phyloP scores from a whole-genome alignment of 139 green algal species.

The Mychonastes homosphaera region DNA sequence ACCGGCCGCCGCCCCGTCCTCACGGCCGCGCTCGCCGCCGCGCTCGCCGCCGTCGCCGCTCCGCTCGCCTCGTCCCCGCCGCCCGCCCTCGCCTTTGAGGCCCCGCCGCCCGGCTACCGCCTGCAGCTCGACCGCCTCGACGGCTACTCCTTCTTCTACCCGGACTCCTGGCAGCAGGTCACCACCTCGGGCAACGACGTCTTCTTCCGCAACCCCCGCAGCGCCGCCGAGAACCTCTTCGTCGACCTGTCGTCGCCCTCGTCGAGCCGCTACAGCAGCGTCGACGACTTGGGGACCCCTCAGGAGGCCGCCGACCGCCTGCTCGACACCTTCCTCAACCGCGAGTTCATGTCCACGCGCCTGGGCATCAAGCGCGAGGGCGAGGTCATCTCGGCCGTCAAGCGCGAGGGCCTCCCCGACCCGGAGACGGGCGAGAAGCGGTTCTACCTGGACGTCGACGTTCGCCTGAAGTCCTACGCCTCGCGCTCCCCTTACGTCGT shows the following conservation, averaged over 20 bases:
- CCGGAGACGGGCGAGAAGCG: conserved; percentile 23
- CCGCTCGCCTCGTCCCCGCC: not conserved
- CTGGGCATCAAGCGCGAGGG: conserved; percentile 50
- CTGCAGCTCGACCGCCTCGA: conserved; percentile 66
- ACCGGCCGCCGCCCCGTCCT: no score
- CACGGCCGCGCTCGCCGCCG: no score
- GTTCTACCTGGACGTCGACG: conserved; percentile 34
- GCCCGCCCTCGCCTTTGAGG: conserved; percentile 17
- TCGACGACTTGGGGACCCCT: conserved; percentile 72
- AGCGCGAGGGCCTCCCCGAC: conserved; percentile 16
- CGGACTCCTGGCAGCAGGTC: conserved; percentile 57
- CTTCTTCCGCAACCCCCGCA: conserved; percentile 73
- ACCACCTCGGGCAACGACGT: conserved; percentile 79
- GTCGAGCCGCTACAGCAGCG: conserved; percentile 48
- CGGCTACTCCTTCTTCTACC: conserved; percentile 75
- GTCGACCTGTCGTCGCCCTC: conserved; percentile 84
- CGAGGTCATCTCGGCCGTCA: conserved; percentile 24
- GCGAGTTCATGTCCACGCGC: conserved; percentile 94
- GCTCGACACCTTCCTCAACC: conserved; percentile 64
- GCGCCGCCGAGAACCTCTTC: conserved; percentile 85
- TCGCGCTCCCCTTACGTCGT: conserved; percentile 68
- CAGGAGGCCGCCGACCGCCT: conserved; percentile 52
- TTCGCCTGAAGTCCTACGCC: conserved; percentile 58
- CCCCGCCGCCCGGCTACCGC: conserved; percentile 38
- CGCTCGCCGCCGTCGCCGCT: no score